Evolutionary conservation across 805 yeast genomes (phyloP).

Genomic region (Tetrapisispora namnaoensis): DNA sequence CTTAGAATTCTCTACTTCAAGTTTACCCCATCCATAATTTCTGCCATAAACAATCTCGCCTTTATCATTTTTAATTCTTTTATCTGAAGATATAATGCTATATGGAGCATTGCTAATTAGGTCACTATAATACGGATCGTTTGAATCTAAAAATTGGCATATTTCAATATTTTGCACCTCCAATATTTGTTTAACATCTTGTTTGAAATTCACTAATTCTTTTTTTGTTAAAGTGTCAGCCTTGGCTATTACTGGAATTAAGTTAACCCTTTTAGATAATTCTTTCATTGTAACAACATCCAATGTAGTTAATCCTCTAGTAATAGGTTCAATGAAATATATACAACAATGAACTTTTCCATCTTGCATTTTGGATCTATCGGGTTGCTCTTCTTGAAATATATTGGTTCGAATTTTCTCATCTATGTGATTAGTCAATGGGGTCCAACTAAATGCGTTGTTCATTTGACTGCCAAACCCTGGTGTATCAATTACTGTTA

Average conservation of each 20-base stretch:
- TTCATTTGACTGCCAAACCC: slow-evolving; percentile 68
- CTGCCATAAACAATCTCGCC: slow-evolving; percentile 59
- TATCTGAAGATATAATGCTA: slow-evolving; percentile 60
- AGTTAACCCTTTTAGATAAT: slow-evolving; percentile 60
- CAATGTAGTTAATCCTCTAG: slow-evolving; percentile 48
- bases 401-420: slow-evolving; percentile 60
- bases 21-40: slow-evolving; percentile 75
- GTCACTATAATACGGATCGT: slow-evolving; percentile 29
- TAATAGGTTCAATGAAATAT: slow-evolving; percentile 68
- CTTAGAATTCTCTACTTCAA: slow-evolving; percentile 66
- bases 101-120: slow-evolving; percentile 48
- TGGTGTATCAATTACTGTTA: slow-evolving; percentile 63
- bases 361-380: slow-evolving; percentile 44
- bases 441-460: slow-evolving; percentile 57
- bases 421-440: slow-evolving; percentile 65
- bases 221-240: slow-evolving; percentile 54
- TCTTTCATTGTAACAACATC: slow-evolving; percentile 69
- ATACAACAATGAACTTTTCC: slow-evolving; percentile 75
- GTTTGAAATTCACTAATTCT: slow-evolving; percentile 49
- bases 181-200: slow-evolving; percentile 40
- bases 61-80: slow-evolving; percentile 33
- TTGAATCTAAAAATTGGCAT: slow-evolving; percentile 40
- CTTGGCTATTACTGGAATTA: slow-evolving; percentile 74
- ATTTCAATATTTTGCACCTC: slow-evolving; percentile 46
- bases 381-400: slow-evolving; percentile 73